Evolutionary conservation across 257 asterid genomes (phyloP), one percentile per base, ranked within the genome.

Genomic region (Jaltomata sinuosa): DNA sequence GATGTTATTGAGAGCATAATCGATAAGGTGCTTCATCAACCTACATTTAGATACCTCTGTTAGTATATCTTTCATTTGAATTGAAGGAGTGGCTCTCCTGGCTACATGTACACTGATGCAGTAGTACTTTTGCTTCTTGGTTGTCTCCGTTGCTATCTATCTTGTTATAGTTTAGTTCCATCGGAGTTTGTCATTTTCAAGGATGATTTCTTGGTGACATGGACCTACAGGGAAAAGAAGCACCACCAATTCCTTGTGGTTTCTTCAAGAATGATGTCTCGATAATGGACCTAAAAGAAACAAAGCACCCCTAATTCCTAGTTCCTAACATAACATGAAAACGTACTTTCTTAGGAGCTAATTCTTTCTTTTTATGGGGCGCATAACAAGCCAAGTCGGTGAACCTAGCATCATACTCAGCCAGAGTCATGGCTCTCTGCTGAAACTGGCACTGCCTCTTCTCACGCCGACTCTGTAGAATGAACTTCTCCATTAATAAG

Each of bases 1-100:
- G 99, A 93, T 85, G 94, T 94, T 69, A 89, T 94, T 83, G 98
- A 95, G 88, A 92, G 93, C 85, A 94, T 95, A 78, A 93, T 95
- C 54, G 93, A 94, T 77, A 93, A 94, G 97, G 98, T 93, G 36
- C 22, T 72, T 72, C 65, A 16, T 3, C 80, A 49, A 45, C 78
- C 36, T 47, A 42, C 31, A 49, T 16, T 22, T 76, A 45, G 22
- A 76, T 45, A 14, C 42, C 38, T 25, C 8, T 47, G 22, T 25
- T 76, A 16, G 38, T 2, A 16, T 25, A 11, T 74, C 59, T 74
- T 25, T 22, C 59, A 42, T 45, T 72, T 72, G 55, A 42, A 72
- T 65, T 31, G 54, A 45, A 71, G 80, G 55, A 72, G 36, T 22
- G 22, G n/a, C 11, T 42, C 54, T 42, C 57, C 34, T 72, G 80